Evolutionary conservation across 768 basidiomycete species (phyloP).

Genomic region (Megacollybia marginata): DNA sequence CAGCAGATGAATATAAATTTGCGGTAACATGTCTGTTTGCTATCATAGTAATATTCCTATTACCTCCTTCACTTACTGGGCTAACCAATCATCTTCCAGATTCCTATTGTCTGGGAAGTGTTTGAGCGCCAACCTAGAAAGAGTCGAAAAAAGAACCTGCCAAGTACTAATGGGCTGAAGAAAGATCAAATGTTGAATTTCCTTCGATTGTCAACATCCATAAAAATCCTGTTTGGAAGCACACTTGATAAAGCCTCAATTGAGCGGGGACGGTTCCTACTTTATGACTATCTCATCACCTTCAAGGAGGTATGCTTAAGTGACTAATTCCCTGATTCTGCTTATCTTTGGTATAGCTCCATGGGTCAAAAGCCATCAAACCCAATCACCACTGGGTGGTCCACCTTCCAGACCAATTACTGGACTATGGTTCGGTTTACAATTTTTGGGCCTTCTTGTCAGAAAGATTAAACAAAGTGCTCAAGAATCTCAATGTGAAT

Average conservation of each 20-base stretch:
- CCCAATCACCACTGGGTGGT: constrained; percentile 22
- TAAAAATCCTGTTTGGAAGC: background rate
- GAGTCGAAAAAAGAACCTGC: background rate
- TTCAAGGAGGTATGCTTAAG: background rate
- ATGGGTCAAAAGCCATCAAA: constrained; percentile 16
- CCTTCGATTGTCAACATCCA: background rate
- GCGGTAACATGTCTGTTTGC: constrained; percentile 6
- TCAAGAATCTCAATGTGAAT: constrained; percentile 20
- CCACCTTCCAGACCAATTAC: constrained; percentile 17
- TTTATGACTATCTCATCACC: background rate
- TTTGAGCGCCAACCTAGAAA: background rate
- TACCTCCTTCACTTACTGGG: background rate
- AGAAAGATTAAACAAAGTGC: constrained; percentile 22
- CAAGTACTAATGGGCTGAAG: background rate
- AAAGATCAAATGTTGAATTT: background rate
- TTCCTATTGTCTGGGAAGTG: constrained; percentile 9
- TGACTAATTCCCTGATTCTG: background rate
- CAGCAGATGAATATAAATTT: constrained; percentile 19
- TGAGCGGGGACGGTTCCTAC: background rate
- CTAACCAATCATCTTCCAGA: too few relatives aligned
- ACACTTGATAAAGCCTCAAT: background rate
- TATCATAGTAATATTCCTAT: constrained; percentile 5
- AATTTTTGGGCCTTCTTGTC: constrained; percentile 21
- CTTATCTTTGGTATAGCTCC: constrained; percentile 12
- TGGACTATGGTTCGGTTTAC: constrained; percentile 19